Evolutionary conservation across 2,329 filamentous ascomycete species (phyloP), one percentile per base, ranked within the genome.

Genomic region (Diaporthe aspalathi): DNA sequence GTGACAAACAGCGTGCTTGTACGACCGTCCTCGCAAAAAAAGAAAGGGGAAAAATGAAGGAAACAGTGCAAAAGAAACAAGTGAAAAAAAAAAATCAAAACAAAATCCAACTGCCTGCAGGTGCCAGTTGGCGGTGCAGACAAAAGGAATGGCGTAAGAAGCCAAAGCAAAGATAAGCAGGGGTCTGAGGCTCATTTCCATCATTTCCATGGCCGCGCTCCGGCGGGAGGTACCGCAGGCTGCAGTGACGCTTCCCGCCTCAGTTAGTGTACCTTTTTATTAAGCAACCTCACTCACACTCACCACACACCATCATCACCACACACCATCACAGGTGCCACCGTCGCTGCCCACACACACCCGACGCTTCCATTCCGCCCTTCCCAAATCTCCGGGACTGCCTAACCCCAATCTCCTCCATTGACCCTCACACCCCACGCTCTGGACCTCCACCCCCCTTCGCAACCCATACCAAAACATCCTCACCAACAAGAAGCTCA

Each of bases 131-230:
- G 60, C 60, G 60, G 43, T 63, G 60, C 60, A 63, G 60, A 63
- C 60, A 63, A 63, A 63, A 63, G 43, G 60, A 63, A 63, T 63
- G 60, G 60, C 29, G 60, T 63, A 63, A 63, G 35, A 49, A 63
- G 43, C 43, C 43, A 63, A 63, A 63, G 60, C 43, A 63, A 63
- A 63, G 60, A 63, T 63, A 63, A 63, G 60, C 60, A 63, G 60
- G 60, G 56, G 22, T 49, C 60, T 14, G 12, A 35, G n/a, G n/a
- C n/a, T n/a, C n/a, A n/a, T n/a, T n/a, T n/a, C n/a, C 7, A 43
- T 63, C 43, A 49, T 63, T 63, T 49, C 60, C 54, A 60, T 43
- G 12, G 45, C 60, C 27, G 27, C 60, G n/a, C n/a, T n/a, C n/a
- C 35, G 22, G 43, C 43, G 60, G 60, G 60, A 63, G 60, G 43